Percentiles rank a stretch among this genome's conserved stretches.
Conservation (phyloP, 345 rosid genomes). For the Raphanus raphanistrum region DNA sequence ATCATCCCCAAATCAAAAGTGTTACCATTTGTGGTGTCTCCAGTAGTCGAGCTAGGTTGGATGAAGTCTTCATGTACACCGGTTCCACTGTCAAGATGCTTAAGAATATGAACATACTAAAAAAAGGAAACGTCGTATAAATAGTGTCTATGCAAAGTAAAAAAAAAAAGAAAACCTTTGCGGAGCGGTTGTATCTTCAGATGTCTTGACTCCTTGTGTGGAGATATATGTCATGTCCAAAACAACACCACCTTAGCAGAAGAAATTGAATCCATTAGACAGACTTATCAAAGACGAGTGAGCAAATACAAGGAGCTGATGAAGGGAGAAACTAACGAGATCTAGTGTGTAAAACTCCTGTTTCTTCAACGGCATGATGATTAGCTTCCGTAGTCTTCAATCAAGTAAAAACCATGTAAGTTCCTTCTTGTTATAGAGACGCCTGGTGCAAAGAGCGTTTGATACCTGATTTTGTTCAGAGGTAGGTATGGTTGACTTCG, state of each 20-base stretch:
- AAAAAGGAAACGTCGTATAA: conserved; percentile 10
- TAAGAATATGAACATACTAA: not conserved
- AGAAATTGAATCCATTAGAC: conserved; percentile 8
- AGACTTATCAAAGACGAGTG: not conserved
- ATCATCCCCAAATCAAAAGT: conserved; percentile 16
- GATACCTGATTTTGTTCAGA: conserved; percentile 39
- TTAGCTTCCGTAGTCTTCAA: conserved; percentile 33
- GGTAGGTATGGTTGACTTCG: conserved; percentile 22
- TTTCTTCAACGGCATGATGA: conserved; percentile 27
- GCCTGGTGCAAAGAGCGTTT: not conserved
- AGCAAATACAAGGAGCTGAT: conserved; percentile 7
- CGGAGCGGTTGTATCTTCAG: conserved; percentile 16
- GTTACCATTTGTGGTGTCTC: conserved; percentile 38
- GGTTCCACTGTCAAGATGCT: conserved; percentile 23
- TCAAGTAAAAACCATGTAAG: conserved; percentile 13
- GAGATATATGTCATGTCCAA: conserved; percentile 27
- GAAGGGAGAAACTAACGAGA: conserved; percentile 30
- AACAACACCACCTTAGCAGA: conserved; percentile 27
- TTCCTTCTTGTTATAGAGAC: conserved; percentile 8
- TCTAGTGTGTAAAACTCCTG: conserved; percentile 25
- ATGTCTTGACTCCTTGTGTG: conserved; percentile 27
- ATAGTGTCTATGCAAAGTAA: not conserved
- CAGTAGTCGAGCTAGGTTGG: conserved; percentile 23
- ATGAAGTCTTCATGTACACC: conserved; percentile 23
- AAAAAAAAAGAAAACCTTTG: conserved; percentile 32